Percentiles rank a stretch among this genome's conserved stretches.
Conservation (phyloP, 768 basidiomycete species). For the Boletales sp. region DNA sequence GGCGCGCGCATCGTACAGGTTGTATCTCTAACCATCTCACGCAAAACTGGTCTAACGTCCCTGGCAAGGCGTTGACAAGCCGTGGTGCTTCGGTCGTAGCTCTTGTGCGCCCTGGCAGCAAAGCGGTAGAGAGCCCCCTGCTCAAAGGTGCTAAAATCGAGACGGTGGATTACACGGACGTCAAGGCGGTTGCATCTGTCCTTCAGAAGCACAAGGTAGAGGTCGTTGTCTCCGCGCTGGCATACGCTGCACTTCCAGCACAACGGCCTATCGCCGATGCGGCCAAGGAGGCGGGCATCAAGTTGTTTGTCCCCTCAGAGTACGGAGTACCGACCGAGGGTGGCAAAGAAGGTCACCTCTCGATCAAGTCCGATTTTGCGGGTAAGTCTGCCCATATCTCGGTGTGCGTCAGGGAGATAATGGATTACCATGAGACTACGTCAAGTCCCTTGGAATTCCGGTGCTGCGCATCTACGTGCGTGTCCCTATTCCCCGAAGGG, state of each 20-base stretch:
- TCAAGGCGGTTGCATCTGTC: slow-evolving; percentile 21
- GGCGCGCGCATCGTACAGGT: slow-evolving; percentile 32
- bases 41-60: neutral
- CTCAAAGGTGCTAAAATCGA: slow-evolving; percentile 26
- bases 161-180: slow-evolving; percentile 27
- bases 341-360: slow-evolving; percentile 22
- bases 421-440: slow-evolving; percentile 19
- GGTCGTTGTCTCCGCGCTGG: slow-evolving; percentile 34
- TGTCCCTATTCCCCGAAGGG: neutral
- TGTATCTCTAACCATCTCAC: neutral
- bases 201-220: slow-evolving; percentile 31
- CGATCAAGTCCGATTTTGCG: slow-evolving; percentile 27
- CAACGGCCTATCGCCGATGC: slow-evolving; percentile 33
- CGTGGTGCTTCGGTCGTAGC: slow-evolving; percentile 24
- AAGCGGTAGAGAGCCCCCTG: slow-evolving; percentile 12
- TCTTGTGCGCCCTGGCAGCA: slow-evolving; percentile 22
- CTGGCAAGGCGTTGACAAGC: slow-evolving; percentile 18
- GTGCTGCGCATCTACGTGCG: slow-evolving; percentile 31
- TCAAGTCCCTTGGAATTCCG: slow-evolving; percentile 29
- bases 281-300: slow-evolving; percentile 34
- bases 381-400: slow-evolving; percentile 13
- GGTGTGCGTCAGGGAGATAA: too few species aligned
- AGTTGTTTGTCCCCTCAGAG: slow-evolving; percentile 39
- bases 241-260: slow-evolving; percentile 21
- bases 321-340: slow-evolving; percentile 35